Conservation (phyloP, 148 eudicot species). For the Heliamphora exappendiculata region DNA sequence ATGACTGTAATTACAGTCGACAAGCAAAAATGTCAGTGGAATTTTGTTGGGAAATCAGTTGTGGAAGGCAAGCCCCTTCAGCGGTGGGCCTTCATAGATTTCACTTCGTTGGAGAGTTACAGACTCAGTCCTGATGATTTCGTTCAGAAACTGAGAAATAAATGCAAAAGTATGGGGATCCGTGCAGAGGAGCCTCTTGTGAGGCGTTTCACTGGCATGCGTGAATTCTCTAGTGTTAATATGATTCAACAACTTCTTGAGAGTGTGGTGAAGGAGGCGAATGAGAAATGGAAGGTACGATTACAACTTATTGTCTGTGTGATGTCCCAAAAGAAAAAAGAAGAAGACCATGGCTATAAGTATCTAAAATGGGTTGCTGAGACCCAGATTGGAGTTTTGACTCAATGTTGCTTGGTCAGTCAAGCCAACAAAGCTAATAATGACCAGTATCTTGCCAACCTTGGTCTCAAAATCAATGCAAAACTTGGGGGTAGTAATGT, state of each 20-base stretch:
- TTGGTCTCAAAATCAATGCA: slow-evolving; percentile 69
- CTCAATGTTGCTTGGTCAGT: slow-evolving; percentile 57
- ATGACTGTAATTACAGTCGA: slow-evolving; percentile 17
- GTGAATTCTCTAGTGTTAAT: slow-evolving; percentile 11
- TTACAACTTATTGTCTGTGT: slow-evolving; percentile 50
- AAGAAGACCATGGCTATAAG: slow-evolving; percentile 36
- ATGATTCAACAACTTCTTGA: slow-evolving; percentile 19
- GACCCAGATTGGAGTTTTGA: slow-evolving; percentile 51
- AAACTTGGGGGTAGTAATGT: slow-evolving; percentile 64
- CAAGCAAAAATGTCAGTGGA: slow-evolving; percentile 45
- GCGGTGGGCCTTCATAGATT: slow-evolving; percentile 56
- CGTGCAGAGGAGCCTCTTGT: slow-evolving; percentile 25
- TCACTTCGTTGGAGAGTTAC: slow-evolving; percentile 5
- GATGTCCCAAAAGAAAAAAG: slow-evolving; percentile 34
- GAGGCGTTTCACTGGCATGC: slow-evolving; percentile 16
- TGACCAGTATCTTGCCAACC: slow-evolving; percentile 54
- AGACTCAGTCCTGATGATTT: slow-evolving; percentile 16
- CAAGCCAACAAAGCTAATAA: slow-evolving; percentile 26
- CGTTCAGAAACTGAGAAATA: slow-evolving; percentile 22
- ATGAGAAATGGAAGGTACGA: slow-evolving; percentile 3
- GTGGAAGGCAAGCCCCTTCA: slow-evolving; percentile 32
- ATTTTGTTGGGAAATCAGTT: slow-evolving; percentile 35
- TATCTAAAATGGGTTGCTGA: slow-evolving; percentile 56
- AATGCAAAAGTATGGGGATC: slow-evolving; percentile 37
- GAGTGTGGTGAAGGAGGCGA: slow-evolving; percentile 17